Base-by-base conservation (phyloP, 129 eudicot species). In the Scalesia atractyloides region DNA sequence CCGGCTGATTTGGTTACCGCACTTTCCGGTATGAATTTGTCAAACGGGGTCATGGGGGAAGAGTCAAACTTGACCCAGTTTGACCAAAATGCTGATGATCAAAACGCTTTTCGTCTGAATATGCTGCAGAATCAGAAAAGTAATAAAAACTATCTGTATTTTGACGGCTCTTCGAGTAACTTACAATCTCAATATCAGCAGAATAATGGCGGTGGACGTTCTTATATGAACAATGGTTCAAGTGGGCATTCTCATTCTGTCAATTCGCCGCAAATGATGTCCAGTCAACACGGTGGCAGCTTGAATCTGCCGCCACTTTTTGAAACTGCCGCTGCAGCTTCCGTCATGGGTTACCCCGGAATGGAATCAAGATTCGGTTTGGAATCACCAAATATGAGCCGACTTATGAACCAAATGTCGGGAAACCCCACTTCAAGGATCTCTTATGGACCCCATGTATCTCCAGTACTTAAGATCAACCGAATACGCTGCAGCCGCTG, bases 251-350 rank as follows among this genome's bases (percentile, higher is more conserved):
- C 34, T 3, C 34, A 30, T 30, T 30, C 91, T 1, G 33, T 86
- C 58, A 88, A 84, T 51, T 85, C 97, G 14, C 79, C 85, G 22
- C 75, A 79, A 22, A 87, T 87, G 89, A 81, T 90, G 84, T 82
- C 91, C 5, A 76, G 83, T 75, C 86, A 94, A 76, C 84, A 82
- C 33, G 91, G 86, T 14, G 65, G 72, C n/a, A 78, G 80, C 39
- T 18, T 73, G 64, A 89, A 90, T 80, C 82, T 94, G 66, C 97
- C 95, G 0, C 99, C 99, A 12, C 79, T 95, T 72, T 91, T 88
- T 75, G 97, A 88, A 76, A 95, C 82, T 39, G 96, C 95, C 17
- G 94, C 91, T 5, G 90, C 91, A 4, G 96, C 90, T 15, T 95
- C 99, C 12, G 97, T 82, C 24, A 86, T 95, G 93, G 96, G 77